phyloP scores from a whole-genome alignment of 2,329 filamentous ascomycete species.

The Sporothrix protearum region DNA sequence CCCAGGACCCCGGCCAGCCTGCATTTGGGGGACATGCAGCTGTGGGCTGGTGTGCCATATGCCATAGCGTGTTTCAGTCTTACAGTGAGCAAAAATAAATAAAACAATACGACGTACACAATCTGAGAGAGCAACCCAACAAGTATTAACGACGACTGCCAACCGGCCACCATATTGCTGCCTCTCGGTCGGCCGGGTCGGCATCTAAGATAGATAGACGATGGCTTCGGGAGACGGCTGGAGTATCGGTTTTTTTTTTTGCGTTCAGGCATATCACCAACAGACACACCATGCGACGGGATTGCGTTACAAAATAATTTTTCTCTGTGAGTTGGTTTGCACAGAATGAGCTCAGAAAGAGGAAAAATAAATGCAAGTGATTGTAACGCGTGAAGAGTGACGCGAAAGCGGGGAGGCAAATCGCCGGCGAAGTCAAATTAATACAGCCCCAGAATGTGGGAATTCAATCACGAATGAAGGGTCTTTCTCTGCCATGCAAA shows the following conservation, averaged over 20 bases:
- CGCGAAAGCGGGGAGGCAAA: background rate
- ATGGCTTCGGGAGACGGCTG: background rate
- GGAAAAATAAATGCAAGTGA: background rate
- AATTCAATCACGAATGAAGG: background rate
- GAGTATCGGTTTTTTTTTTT: background rate
- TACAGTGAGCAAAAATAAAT: too few relatives aligned
- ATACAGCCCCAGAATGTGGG: background rate
- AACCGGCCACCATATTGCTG: background rate
- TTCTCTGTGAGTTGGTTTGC: background rate
- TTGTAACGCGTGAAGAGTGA: background rate
- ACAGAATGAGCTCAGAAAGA: background rate
- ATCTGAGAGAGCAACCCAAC: background rate
- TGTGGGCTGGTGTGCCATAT: background rate
- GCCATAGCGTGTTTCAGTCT: background rate
- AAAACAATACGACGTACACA: background rate
- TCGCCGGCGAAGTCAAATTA: background rate
- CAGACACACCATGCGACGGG: background rate
- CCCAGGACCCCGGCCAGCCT: conserved; percentile 14
- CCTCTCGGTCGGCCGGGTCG: background rate
- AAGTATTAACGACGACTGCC: background rate
- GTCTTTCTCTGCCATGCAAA: background rate
- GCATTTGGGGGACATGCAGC: background rate
- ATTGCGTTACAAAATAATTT: conserved; percentile 15
- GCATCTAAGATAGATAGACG: background rate
- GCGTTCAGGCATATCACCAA: conserved; percentile 7